Conservation (phyloP, 2,329 filamentous ascomycete species). For the Neopestalotiopsis sp. region DNA sequence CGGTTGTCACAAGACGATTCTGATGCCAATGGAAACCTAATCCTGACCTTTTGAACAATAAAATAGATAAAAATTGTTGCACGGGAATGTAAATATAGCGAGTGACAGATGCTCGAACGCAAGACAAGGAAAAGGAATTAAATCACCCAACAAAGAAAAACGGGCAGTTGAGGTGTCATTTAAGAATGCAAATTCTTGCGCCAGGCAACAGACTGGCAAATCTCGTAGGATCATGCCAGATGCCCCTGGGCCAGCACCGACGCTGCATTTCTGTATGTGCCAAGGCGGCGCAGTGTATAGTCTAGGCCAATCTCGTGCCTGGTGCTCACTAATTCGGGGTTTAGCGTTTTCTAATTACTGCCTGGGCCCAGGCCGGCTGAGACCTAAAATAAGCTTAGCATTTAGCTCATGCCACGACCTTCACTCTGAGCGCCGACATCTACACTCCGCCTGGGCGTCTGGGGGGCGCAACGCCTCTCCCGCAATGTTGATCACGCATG, state of each 20-base stretch:
- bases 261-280: neutral
- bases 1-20: too few species aligned
- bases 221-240: conserved; percentile 5
- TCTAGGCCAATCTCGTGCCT: conserved; percentile 1
- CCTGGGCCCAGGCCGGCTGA: neutral
- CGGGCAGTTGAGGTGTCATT: neutral
- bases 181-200: conserved; percentile 2
- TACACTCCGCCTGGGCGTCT: neutral
- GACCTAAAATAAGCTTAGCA: conserved; percentile 12
- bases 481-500: neutral
- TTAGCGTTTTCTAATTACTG: neutral
- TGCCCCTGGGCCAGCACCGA: neutral
- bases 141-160: neutral
- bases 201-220: conserved; percentile 7
- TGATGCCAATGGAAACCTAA: neutral
- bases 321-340: neutral
- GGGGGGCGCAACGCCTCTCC: neutral
- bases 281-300: conserved; percentile 9
- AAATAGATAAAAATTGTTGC: neutral
- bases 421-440: neutral
- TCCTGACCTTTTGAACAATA: neutral
- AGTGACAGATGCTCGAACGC: conserved; percentile 11
- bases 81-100: neutral
- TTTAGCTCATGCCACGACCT: neutral
- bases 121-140: neutral